These are phyloP conservation scores for Curvularia eragrostidis DNA, from an alignment of 2,329 filamentous ascomycete species.

Conservation along the genomic window DNA sequence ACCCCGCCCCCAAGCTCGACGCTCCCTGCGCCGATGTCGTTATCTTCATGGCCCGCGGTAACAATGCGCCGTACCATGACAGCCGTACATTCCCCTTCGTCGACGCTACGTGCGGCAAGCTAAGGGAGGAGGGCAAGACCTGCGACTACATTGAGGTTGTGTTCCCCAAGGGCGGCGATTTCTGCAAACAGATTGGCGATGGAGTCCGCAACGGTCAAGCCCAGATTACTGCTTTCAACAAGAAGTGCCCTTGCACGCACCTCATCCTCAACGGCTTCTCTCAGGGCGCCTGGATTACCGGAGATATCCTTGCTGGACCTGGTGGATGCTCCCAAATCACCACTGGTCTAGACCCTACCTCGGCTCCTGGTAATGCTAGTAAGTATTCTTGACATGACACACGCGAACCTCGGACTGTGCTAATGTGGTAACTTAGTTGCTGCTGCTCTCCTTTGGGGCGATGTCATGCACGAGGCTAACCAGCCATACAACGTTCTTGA, in stretches of 20 bases:
- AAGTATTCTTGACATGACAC: slow-evolving; percentile 26
- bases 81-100: slow-evolving; percentile 30
- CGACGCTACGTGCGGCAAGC: slow-evolving; percentile 30
- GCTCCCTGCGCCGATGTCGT: slow-evolving; percentile 33
- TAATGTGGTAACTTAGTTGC: slow-evolving; percentile 31
- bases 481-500: slow-evolving; percentile 33
- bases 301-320: slow-evolving; percentile 63
- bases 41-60: slow-evolving; percentile 35
- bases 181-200: slow-evolving; percentile 27
- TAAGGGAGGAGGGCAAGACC: slow-evolving; percentile 31
- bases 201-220: slow-evolving; percentile 30
- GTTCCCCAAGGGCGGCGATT: slow-evolving; percentile 24
- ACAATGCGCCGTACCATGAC: slow-evolving; percentile 33
- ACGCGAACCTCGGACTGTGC: slow-evolving; percentile 24
- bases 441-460: slow-evolving; percentile 36
- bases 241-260: slow-evolving; percentile 61
- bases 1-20: slow-evolving; percentile 33
- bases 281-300: slow-evolving; percentile 65
- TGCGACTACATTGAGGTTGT: slow-evolving; percentile 36
- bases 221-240: slow-evolving; percentile 62
- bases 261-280: slow-evolving; percentile 67
- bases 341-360: slow-evolving; percentile 27
- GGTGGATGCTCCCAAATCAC: slow-evolving; percentile 30
- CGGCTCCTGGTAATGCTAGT: slow-evolving; percentile 34
- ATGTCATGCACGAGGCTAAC: slow-evolving; percentile 31